Evolutionary conservation across 2,329 filamentous ascomycete species (phyloP), one percentile per base, ranked within the genome.

Genomic region (Xylaria sp.): DNA sequence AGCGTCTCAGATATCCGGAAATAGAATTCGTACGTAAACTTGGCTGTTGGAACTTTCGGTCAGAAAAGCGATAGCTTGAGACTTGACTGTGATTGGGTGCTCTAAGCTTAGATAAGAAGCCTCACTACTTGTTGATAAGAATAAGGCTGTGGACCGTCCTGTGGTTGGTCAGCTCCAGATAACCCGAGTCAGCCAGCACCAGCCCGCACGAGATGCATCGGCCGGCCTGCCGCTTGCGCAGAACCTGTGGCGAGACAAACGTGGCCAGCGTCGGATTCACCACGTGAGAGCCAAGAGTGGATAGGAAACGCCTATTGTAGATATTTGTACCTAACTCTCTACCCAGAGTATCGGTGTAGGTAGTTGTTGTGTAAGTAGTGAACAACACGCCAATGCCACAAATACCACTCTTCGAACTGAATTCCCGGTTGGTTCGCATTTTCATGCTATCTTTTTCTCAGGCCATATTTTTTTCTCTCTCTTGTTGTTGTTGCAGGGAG

Each of bases 211-310:
- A 23, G 32, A 44, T 27, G 37, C 64, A 54, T 60, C 61, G 61
- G 60, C 60, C 44, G 37, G 55, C 68, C 61, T 6, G 16, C 40
- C 40, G 61, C 65, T 55, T 18, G 47, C 51, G 68, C 58, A 63
- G 65, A 65, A 68, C 51, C 54, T 32, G 57, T 32, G 51, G 65
- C 48, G 42, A 29, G 23, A 54, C 35, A 62, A 70, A 68, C 68
- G 68, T 69, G 68, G 68, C 60, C 68, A 65, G 60, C 68, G 57
- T 60, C 57, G 40, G 64, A 40, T 64, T 64, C 44, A 53, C 64
- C 68, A 69, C 68, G 67, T 67, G 68, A 69, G 68, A 69, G 68
- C 63, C 40, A 37, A 67, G 66, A 44, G 51, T 51, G 48, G 60
- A 16, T 50, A 60, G 53, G 9, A 29, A 50, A 21, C 8, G 29